A percentile compares a stretch with the other conserved stretches of the same genome.
These are phyloP conservation scores for Poa annua DNA, from an alignment of 176 grass and related monocot genomes.

Conservation along the genomic window DNA sequence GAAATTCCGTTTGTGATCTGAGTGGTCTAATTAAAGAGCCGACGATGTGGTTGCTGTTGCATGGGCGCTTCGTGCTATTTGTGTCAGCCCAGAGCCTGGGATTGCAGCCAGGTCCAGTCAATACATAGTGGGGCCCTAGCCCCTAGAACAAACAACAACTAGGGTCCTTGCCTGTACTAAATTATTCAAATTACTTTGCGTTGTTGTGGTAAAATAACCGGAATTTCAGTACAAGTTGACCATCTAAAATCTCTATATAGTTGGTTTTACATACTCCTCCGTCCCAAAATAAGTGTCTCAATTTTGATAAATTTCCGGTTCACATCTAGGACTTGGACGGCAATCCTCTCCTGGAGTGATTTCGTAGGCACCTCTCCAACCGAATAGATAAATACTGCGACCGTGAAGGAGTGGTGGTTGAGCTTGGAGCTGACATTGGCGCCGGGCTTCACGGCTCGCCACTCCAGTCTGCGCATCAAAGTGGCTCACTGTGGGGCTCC, in stretches of 20 bases:
- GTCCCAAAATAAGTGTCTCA: too few relatives aligned
- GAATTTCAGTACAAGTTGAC: neutral
- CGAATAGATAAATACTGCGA: too few relatives aligned
- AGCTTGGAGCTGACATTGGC: too few relatives aligned
- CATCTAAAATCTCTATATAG: neutral
- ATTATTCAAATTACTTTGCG: neutral
- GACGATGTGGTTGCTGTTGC: neutral
- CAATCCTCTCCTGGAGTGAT: too few relatives aligned
- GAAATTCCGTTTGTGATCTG: neutral
- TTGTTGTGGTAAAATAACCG: neutral
- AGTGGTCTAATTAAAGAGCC: neutral
- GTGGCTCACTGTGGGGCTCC: too few relatives aligned
- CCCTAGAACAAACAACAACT: neutral
- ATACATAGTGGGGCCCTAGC: too few relatives aligned
- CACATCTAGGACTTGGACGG: too few relatives aligned
- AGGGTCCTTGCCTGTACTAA: neutral
- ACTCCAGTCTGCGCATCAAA: too few relatives aligned
- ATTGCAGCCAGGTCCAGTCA: neutral
- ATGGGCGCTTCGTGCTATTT: neutral
- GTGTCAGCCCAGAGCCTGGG: neutral
- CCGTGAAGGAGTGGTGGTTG: too few relatives aligned
- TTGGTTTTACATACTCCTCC: neutral
- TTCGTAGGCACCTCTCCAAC: too few relatives aligned
- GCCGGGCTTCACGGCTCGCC: too few relatives aligned
- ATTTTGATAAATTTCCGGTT: too few relatives aligned